phyloP scores from a whole-genome alignment of 2,329 filamentous ascomycete genomes.

The Diaporthe citri region DNA sequence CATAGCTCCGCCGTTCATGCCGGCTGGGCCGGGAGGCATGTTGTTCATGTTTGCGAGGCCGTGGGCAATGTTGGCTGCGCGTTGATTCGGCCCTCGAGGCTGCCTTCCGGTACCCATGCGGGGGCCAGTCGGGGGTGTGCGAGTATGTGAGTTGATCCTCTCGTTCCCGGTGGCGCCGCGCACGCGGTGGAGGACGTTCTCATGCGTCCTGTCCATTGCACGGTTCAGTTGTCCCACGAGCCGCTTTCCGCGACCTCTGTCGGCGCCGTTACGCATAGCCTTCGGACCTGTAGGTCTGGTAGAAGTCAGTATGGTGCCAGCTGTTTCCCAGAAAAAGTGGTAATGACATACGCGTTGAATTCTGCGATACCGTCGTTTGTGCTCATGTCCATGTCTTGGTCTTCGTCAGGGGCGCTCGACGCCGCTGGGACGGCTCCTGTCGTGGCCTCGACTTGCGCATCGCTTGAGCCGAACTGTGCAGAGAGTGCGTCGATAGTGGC shows the following conservation, averaged over 20 bases:
- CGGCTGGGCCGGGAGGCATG: slow-evolving; percentile 52
- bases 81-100: slow-evolving; percentile 64
- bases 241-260: slow-evolving; percentile 77
- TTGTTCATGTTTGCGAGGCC: slow-evolving; percentile 62
- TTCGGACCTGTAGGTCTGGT: slow-evolving; percentile 91
- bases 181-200: slow-evolving; percentile 84
- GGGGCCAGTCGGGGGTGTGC: slow-evolving; percentile 79
- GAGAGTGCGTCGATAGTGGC: slow-evolving; percentile 81
- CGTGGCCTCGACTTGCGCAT: slow-evolving; percentile 48
- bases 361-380: slow-evolving; percentile 59
- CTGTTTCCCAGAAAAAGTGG: slow-evolving; percentile 33
- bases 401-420: slow-evolving; percentile 49
- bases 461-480: slow-evolving; percentile 68
- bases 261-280: slow-evolving; percentile 85
- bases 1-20: slow-evolving; percentile 53
- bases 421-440: slow-evolving; percentile 53
- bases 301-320: slow-evolving; percentile 54
- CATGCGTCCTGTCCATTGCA: slow-evolving; percentile 81
- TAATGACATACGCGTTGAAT: slow-evolving; percentile 68
- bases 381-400: slow-evolving; percentile 81
- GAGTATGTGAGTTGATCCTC: slow-evolving; percentile 82
- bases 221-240: slow-evolving; percentile 89
- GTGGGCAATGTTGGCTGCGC: slow-evolving; percentile 62
- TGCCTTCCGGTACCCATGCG: slow-evolving; percentile 65
- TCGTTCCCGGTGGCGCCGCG: slow-evolving; percentile 79